Conservation (phyloP, 768 basidiomycete species). For the Collybia sordida region DNA sequence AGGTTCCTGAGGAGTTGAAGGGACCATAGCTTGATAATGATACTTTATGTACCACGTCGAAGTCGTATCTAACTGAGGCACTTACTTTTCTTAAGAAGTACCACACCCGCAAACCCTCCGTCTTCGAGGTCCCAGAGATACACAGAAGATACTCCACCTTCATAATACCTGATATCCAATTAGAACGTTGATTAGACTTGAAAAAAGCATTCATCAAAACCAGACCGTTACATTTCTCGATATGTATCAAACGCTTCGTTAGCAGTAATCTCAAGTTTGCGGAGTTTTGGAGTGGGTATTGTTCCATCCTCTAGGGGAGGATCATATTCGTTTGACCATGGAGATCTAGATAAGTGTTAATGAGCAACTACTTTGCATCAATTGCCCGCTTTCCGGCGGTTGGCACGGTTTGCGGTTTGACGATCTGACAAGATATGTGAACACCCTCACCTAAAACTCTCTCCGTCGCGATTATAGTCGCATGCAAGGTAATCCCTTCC, state of each 20-base stretch:
- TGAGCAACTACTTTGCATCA: slow-evolving; percentile 1
- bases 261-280: slow-evolving; percentile 88
- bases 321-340: slow-evolving; percentile 97
- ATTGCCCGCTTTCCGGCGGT: background rate
- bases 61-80: slow-evolving; percentile 1
- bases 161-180: slow-evolving; percentile 71
- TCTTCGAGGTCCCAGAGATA: slow-evolving; percentile 99
- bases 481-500: slow-evolving; percentile 92
- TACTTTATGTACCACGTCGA: background rate
- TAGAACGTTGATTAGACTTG: background rate
- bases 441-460: slow-evolving; percentile 73
- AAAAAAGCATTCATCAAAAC: too few species aligned
- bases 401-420: background rate
- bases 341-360: slow-evolving; percentile 64
- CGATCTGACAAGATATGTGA: slow-evolving; percentile 9
- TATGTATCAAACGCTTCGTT: slow-evolving; percentile 98
- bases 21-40: slow-evolving; percentile 61
- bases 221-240: slow-evolving; percentile 75
- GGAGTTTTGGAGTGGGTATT: slow-evolving; percentile 76
- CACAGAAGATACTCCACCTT: slow-evolving; percentile 96
- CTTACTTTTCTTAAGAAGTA: slow-evolving; percentile 91
- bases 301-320: slow-evolving; percentile 90
- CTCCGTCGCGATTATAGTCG: slow-evolving; percentile 91
- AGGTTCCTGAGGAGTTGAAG: slow-evolving; percentile 54
- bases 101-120: slow-evolving; percentile 94